Evolutionary conservation across 2,329 filamentous ascomycete species (phyloP), one percentile per base, ranked within the genome.

Genomic region (Diplocarpon mali): DNA sequence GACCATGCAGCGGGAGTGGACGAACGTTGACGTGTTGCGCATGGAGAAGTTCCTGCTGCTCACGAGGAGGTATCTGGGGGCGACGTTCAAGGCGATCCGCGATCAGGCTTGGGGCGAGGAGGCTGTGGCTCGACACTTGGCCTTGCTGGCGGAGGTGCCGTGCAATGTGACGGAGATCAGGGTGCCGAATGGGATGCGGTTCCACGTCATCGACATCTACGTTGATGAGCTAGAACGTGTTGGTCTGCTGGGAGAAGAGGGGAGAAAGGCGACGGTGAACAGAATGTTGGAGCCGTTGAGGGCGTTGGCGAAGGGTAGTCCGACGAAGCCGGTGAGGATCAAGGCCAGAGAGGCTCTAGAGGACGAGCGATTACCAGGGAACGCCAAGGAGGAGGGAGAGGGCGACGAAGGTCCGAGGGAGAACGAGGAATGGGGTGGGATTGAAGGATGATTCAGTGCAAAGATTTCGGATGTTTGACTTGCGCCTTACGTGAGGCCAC

Each of bases 21-120:
- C 75, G 24, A 68, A 70, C 36, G 79, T 88, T 49, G 84, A 88
- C 61, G 78, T 83, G 8, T 66, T 85, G 53, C 76, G 86, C 35
- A 81, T 96, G 69, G 88, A 98, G 66, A 98, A 98, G 69, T 96
- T 93, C 60, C 68, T 98, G 45, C 73, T 89, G 54, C 72, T 96
- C 14, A 83, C 93, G 46, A 75, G 92, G 42, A 76, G 84, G 52
- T 85, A 87, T 55, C 68, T 95, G 12, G 78, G 75, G 31, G 79
- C 83, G n/a, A 78, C 79, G 9, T 78, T 94, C 50, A 64, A 62
- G 38, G 64, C 66, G 15, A 57, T 73, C 53, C 48, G 49, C 54
- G 51, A 49, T 57, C 53, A 20, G 36, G 50, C 39, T 43, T 70
- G 65, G 64, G 56, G 68, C 24, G 59, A 55, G 24, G 55, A 53